Base-by-base conservation (phyloP, 768 basidiomycete genomes). In the Filobasidium wieringae region DNA sequence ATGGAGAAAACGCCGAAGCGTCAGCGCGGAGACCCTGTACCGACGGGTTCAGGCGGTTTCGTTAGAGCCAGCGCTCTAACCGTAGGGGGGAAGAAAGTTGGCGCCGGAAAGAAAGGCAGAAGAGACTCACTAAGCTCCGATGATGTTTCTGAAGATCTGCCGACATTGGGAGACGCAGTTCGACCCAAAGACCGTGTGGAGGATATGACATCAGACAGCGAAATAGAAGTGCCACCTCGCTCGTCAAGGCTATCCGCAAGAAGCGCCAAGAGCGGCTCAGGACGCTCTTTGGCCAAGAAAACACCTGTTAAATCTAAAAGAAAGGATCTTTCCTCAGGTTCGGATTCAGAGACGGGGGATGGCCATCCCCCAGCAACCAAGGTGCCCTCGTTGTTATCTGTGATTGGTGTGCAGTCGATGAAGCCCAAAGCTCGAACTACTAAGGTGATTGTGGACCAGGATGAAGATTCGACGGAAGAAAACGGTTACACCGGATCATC, bases 1-100 rank as follows among this genome's bases (percentile, higher is more conserved):
- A 19, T 62, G 27, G 50, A 54, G 19, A 64, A 64, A 37, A 34
- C 59, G 7, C 45, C 62, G 4, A 57, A 63, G 36, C 49, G 41
- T 26, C 55, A 37, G 7, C 55, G 72, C 52, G 72, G 74, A 9
- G 64, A 66, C 50, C 63, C 68, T 24, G 61, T 75, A 0, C 74
- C 74, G 1, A 70, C 72, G 9, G 71, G 64, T 29, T 14, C 54
- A 8, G 63, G 55, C 3, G 72, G 74, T 6, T 75, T 75, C 59
- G 65, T 34, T 29, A 51, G 37, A 50, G 49, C 47, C 27, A 55
- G 40, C 47, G 56, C 33, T 55, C 57, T 55, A 15, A 60, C 53
- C 5, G 52, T 30, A n/a, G 51, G 56, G 22, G 37, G 59, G 15
- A 57, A 57, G 34, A 57, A 57, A 22, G 36, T 51, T 27, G 53